phyloP scores from a whole-genome alignment of 192 early-diverging fungal genomes.

The Backusella luteola region DNA sequence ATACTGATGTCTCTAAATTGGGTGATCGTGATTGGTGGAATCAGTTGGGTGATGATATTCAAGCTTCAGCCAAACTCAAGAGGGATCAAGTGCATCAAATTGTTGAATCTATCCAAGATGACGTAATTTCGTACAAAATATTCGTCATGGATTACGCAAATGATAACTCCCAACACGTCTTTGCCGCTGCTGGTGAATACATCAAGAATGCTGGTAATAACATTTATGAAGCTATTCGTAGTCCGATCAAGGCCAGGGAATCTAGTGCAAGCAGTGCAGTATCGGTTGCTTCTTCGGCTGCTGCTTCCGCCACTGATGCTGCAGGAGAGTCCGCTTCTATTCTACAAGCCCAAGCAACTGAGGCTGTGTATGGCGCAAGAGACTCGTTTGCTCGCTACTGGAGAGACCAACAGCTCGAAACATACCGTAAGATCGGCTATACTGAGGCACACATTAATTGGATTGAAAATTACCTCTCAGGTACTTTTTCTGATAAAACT shows the following conservation, averaged over 20 bases:
- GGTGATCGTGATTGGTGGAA: constrained; percentile 13
- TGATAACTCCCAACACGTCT: constrained; percentile 1
- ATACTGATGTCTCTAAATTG: neutral
- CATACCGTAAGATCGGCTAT: constrained; percentile 20
- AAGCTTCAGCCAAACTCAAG: neutral
- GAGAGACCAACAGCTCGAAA: neutral
- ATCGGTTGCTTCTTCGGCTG: constrained; percentile 4
- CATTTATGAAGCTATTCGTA: neutral
- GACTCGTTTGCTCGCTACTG: constrained; percentile 14
- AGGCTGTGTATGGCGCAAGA: neutral
- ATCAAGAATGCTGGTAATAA: constrained; percentile 6
- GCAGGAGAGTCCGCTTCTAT: neutral
- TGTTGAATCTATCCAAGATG: neutral
- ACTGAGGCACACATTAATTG: constrained; percentile 25
- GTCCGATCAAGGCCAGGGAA: neutral
- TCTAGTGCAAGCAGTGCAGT: neutral
- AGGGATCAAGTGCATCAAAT: neutral
- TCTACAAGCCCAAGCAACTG: constrained; percentile 15
- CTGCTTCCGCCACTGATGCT: constrained; percentile 16
- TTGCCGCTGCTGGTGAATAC: constrained; percentile 10
- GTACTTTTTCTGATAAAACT: constrained; percentile 11
- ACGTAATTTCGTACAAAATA: neutral
- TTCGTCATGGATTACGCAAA: constrained; percentile 16
- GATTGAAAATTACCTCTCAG: constrained; percentile 18
- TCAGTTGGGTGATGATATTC: neutral